These are phyloP conservation scores for Citrus mangshanensis DNA, from an alignment of 345 rosid species.

Conservation along the genomic window DNA sequence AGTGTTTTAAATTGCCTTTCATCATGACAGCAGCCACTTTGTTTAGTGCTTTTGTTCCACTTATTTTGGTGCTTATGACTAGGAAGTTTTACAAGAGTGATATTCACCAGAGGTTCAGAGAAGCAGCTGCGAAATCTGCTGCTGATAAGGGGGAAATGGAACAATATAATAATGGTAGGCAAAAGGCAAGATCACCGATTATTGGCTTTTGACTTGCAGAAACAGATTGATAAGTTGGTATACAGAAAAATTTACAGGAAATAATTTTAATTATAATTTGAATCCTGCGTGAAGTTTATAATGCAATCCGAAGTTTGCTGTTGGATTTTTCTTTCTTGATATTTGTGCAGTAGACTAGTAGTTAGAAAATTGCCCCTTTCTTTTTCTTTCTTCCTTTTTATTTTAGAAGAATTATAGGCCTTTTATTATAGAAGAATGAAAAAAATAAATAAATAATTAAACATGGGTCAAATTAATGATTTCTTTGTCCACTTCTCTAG, in stretches of 20 bases:
- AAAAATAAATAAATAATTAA: no score
- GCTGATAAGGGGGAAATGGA: constrained; percentile 42
- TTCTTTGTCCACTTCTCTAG: background rate
- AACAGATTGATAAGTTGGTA: background rate
- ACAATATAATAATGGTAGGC: background rate
- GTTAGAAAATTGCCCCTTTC: background rate
- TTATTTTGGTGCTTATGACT: constrained; percentile 53
- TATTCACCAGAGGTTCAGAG: constrained; percentile 54
- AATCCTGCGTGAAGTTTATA: background rate
- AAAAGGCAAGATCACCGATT: background rate
- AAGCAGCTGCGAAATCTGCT: constrained; percentile 32
- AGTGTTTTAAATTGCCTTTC: constrained; percentile 55
- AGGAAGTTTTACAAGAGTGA: constrained; percentile 57
- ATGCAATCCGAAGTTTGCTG: background rate
- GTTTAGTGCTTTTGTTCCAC: constrained; percentile 44
- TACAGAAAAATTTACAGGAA: no score
- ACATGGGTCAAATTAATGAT: no score
- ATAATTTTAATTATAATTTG: no score
- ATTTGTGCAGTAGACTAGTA: background rate
- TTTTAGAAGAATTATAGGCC: background rate
- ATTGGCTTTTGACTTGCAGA: background rate
- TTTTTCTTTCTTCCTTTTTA: background rate
- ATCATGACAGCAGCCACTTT: constrained; percentile 44
- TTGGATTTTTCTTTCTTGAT: background rate
- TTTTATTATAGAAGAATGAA: background rate